Evolutionary conservation across 2,329 filamentous ascomycete species (phyloP).

Genomic region (Escovopsis weberi): DNA sequence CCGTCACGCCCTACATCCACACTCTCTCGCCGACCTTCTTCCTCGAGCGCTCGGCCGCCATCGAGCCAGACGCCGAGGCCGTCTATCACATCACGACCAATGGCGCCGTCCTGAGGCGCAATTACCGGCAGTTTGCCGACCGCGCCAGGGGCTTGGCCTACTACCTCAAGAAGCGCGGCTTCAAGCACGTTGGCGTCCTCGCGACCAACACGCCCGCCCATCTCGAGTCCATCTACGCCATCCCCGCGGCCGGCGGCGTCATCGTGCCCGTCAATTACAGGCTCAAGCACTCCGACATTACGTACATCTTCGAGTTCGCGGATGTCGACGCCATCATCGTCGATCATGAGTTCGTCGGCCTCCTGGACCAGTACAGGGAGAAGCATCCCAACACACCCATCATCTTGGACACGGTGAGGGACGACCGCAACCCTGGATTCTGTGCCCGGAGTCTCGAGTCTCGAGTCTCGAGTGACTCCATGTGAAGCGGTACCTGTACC

Average conservation of each 20-base stretch:
- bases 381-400: slow-evolving; percentile 50
- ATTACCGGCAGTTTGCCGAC: slow-evolving; percentile 71
- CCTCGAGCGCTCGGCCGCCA: slow-evolving; percentile 67
- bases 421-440: no score
- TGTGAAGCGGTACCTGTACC: background rate
- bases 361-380: slow-evolving; percentile 53
- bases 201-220: slow-evolving; percentile 91
- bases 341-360: slow-evolving; percentile 60
- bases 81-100: slow-evolving; percentile 78
- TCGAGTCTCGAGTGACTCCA: no score
- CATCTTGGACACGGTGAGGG: slow-evolving; percentile 52
- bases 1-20: slow-evolving; percentile 45
- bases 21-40: slow-evolving; percentile 79
- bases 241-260: slow-evolving; percentile 66
- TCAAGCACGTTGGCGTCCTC: slow-evolving; percentile 69
- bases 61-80: slow-evolving; percentile 75
- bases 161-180: slow-evolving; percentile 61
- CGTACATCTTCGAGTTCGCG: slow-evolving; percentile 78
- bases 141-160: slow-evolving; percentile 80
- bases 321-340: slow-evolving; percentile 80
- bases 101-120: slow-evolving; percentile 55
- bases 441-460: no score
- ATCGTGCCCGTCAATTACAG: slow-evolving; percentile 52
- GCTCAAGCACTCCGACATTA: slow-evolving; percentile 70
- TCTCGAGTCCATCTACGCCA: slow-evolving; percentile 76